Percentiles rank a stretch among this genome's conserved stretches.
Evolutionary conservation across 805 yeast genomes (phyloP).

Genomic region (Metschnikowia lachancei): DNA sequence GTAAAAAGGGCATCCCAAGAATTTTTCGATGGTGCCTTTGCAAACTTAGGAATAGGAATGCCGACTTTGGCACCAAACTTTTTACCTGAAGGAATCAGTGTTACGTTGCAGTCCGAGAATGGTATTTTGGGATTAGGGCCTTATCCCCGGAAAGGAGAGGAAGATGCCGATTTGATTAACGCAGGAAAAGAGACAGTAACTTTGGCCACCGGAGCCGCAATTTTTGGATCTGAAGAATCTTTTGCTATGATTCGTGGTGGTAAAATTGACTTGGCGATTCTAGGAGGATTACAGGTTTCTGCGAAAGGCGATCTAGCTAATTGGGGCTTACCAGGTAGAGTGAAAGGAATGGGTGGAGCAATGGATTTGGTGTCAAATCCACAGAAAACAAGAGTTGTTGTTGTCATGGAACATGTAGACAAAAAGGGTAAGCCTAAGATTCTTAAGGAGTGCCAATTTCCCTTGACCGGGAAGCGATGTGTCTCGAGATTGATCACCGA

Average conservation of each 20-base stretch:
- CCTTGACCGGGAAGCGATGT: conserved; percentile 47
- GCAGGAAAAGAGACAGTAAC: conserved; percentile 55
- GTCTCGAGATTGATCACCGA: conserved; percentile 48
- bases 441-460: conserved; percentile 42
- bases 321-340: conserved; percentile 51
- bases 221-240: conserved; percentile 51
- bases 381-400: conserved; percentile 43
- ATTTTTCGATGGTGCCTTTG: conserved; percentile 42
- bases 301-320: conserved; percentile 49
- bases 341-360: conserved; percentile 56
- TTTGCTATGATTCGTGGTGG: conserved; percentile 51
- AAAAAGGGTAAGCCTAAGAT: conserved; percentile 48
- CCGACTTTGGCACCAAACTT: conserved; percentile 48
- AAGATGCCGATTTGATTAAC: conserved; percentile 47
- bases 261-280: conserved; percentile 40
- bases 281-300: conserved; percentile 52
- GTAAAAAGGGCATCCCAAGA: conserved; percentile 47
- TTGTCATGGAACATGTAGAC: conserved; percentile 48
- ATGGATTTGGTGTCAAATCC: conserved; percentile 53
- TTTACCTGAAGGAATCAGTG: conserved; percentile 34
- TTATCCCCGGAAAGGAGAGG: conserved; percentile 42
- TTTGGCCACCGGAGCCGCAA: conserved; percentile 43
- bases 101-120: conserved; percentile 47
- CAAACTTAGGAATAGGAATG: conserved; percentile 51
- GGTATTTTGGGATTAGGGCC: conserved; percentile 51